Percentiles rank a stretch among this genome's conserved stretches.
Evolutionary conservation across 768 basidiomycete species (phyloP).

Genomic region (Rhodotorula sphaerocarpa): DNA sequence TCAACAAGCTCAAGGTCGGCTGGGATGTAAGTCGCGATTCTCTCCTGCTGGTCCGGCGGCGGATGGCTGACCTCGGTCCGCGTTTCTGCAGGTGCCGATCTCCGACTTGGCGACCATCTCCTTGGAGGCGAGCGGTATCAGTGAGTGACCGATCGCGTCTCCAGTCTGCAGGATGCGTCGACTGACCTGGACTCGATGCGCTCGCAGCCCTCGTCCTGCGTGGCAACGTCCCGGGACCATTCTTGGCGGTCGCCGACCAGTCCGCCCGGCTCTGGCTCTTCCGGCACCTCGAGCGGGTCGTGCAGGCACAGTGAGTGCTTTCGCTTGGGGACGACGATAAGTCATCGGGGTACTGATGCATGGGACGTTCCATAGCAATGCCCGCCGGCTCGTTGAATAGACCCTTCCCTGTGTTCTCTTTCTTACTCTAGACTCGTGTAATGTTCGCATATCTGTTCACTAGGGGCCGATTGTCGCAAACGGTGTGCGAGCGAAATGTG

Average conservation of each 20-base stretch:
- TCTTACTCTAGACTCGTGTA: too few species aligned
- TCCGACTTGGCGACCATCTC: slow-evolving; percentile 76
- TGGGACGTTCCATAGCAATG: not conserved
- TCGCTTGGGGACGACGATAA: not conserved
- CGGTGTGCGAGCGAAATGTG: too few species aligned
- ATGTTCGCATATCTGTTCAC: too few species aligned
- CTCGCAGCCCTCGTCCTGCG: slow-evolving; percentile 58
- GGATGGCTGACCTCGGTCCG: not conserved
- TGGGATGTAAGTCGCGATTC: slow-evolving; percentile 61
- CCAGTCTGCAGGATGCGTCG: too few species aligned
- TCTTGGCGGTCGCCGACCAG: slow-evolving; percentile 44
- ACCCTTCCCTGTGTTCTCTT: too few species aligned
- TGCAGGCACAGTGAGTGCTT: slow-evolving; percentile 7
- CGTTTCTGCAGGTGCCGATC: slow-evolving; percentile 50
- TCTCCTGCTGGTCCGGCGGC: not conserved
- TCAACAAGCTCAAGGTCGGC: slow-evolving; percentile 69
- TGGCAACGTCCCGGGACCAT: slow-evolving; percentile 49
- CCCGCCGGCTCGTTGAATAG: not conserved
- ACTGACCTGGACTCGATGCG: not conserved
- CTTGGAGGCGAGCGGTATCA: slow-evolving; percentile 80
- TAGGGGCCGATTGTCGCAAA: too few species aligned
- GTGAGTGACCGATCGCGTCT: too few species aligned
- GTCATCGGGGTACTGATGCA: not conserved
- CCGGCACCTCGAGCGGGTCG: slow-evolving; percentile 31
- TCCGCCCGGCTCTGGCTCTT: slow-evolving; percentile 37